Evolutionary conservation across 345 rosid species (phyloP).

Genomic region (Ceriops tagal): DNA sequence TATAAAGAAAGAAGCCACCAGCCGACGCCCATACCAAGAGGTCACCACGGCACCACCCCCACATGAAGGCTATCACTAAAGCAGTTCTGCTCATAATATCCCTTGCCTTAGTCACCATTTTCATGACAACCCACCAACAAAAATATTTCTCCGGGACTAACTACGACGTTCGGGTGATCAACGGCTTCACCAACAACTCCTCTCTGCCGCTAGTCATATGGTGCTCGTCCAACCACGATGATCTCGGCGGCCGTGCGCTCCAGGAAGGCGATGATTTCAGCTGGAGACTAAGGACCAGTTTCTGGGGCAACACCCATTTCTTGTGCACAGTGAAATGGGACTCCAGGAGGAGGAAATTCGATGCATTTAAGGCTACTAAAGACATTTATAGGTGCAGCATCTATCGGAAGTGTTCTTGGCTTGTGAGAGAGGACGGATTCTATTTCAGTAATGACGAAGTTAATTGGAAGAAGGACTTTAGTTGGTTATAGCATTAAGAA

Average conservation of each 20-base stretch:
- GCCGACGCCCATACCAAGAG: neutral
- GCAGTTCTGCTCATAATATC: constrained; percentile 16
- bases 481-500: constrained; percentile 37
- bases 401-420: constrained; percentile 75
- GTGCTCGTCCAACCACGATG: constrained; percentile 61
- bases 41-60: neutral
- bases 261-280: constrained; percentile 86
- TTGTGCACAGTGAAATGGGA: constrained; percentile 84
- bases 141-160: constrained; percentile 36
- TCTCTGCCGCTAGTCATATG: constrained; percentile 81
- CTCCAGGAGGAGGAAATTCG: constrained; percentile 44
- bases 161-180: constrained; percentile 75
- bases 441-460: constrained; percentile 82
- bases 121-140: constrained; percentile 33
- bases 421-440: constrained; percentile 80
- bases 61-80: constrained; percentile 31
- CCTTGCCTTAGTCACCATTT: constrained; percentile 21
- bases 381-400: constrained; percentile 57
- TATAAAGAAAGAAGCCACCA: neutral
- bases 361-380: constrained; percentile 57
- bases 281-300: constrained; percentile 52
- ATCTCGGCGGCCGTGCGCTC: constrained; percentile 90
- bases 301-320: constrained; percentile 43
- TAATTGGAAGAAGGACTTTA: constrained; percentile 76
- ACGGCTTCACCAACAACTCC: constrained; percentile 78